phyloP scores from a whole-genome alignment of 176 grass and related monocot genomes.

The Alopecurus myosuroides region DNA sequence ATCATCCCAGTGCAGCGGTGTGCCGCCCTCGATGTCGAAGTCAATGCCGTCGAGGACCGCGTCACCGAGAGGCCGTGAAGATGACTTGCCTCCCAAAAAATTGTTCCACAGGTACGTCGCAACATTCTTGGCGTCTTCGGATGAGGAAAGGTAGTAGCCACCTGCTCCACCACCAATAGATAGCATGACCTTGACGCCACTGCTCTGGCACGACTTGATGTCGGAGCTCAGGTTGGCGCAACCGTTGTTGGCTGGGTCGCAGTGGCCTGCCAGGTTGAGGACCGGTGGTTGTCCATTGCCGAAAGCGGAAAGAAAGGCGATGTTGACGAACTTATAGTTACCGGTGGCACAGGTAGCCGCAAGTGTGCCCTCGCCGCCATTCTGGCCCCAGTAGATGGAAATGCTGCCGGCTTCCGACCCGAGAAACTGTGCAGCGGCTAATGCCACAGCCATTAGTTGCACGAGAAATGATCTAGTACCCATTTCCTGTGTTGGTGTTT shows the following conservation, averaged over 20 bases:
- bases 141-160: slow-evolving; percentile 36
- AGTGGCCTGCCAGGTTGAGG: slow-evolving; percentile 60
- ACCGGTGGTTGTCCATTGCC: slow-evolving; percentile 44
- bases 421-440: neutral
- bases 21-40: slow-evolving; percentile 63
- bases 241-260: slow-evolving; percentile 33
- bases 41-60: slow-evolving; percentile 36
- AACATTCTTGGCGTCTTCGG: slow-evolving; percentile 23
- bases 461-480: neutral
- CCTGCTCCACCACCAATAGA: slow-evolving; percentile 36
- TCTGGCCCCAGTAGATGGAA: slow-evolving; percentile 46
- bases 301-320: slow-evolving; percentile 42
- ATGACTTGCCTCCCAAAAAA: slow-evolving; percentile 31
- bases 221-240: slow-evolving; percentile 25
- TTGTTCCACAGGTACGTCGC: slow-evolving; percentile 41
- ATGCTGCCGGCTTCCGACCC: slow-evolving; percentile 20
- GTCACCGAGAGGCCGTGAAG: slow-evolving; percentile 33
- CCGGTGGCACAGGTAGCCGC: slow-evolving; percentile 17
- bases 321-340: slow-evolving; percentile 42
- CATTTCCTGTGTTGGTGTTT: neutral
- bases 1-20: slow-evolving; percentile 52
- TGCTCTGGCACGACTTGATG: slow-evolving; percentile 38
- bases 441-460: slow-evolving; percentile 18
- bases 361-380: slow-evolving; percentile 31
- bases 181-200: slow-evolving; percentile 56